Conservation (phyloP, 2,329 filamentous ascomycete species). For the Clarireedia monteithiana region DNA sequence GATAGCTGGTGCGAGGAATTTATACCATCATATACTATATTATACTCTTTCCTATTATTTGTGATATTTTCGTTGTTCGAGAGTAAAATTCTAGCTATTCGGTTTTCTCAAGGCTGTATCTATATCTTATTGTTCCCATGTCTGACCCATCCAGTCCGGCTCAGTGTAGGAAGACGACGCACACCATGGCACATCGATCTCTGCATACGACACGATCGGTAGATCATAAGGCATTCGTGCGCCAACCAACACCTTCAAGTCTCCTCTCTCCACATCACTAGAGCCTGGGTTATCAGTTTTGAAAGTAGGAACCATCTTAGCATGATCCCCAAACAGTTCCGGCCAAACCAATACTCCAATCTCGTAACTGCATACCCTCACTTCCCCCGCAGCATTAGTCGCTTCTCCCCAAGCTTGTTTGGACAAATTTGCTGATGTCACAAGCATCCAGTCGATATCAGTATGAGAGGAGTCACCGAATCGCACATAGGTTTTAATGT, state of each 20-base stretch:
- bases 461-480: constrained; percentile 36
- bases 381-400: constrained; percentile 45
- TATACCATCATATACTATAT: neutral
- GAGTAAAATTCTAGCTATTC: neutral
- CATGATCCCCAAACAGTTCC: constrained; percentile 38
- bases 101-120: neutral
- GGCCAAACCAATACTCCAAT: constrained; percentile 82
- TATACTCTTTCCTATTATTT: neutral
- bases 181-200: constrained; percentile 68
- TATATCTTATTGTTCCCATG: constrained; percentile 9
- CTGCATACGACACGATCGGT: constrained; percentile 59
- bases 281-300: constrained; percentile 45
- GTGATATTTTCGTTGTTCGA: neutral
- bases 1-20: neutral
- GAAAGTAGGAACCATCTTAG: constrained; percentile 62
- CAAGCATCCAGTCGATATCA: constrained; percentile 71
- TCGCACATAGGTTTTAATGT: constrained; percentile 84
- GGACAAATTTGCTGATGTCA: constrained; percentile 87
- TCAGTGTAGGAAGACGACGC: constrained; percentile 51
- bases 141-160: constrained; percentile 42
- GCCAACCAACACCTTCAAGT: constrained; percentile 44
- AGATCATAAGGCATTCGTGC: constrained; percentile 78
- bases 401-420: constrained; percentile 82
- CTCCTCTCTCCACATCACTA: constrained; percentile 2
- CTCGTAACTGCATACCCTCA: constrained; percentile 75